These are phyloP conservation scores for Simplicillium aogashimaense DNA, from an alignment of 2,329 filamentous ascomycete genomes.

Conservation along the genomic window DNA sequence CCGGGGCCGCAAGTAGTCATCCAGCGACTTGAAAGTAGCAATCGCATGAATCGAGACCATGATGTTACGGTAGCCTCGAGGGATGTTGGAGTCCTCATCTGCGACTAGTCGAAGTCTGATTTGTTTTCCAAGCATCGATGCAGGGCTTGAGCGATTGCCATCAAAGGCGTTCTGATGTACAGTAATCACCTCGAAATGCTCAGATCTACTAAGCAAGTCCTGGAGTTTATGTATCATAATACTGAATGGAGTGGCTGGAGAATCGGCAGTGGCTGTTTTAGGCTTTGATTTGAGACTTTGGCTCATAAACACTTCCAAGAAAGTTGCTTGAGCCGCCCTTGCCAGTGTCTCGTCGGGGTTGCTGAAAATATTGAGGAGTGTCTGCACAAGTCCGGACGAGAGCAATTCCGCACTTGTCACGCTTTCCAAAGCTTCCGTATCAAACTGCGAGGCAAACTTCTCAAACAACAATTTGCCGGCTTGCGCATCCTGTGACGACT, in stretches of 20 bases:
- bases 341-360: constrained; percentile 53
- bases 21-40: constrained; percentile 91
- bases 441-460: constrained; percentile 73
- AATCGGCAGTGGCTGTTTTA: constrained; percentile 55
- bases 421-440: constrained; percentile 79
- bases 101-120: constrained; percentile 81
- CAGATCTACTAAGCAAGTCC: constrained; percentile 88
- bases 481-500: constrained; percentile 31
- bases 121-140: constrained; percentile 95
- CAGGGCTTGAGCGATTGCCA: constrained; percentile 78
- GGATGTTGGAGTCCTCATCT: constrained; percentile 85
- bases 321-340: constrained; percentile 65
- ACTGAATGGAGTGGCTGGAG: constrained; percentile 76
- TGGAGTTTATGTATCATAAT: constrained; percentile 89
- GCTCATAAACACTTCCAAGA: constrained; percentile 89
- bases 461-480: constrained; percentile 61
- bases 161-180: constrained; percentile 90
- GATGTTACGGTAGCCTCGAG: constrained; percentile 78
- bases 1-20: constrained; percentile 87
- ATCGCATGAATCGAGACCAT: constrained; percentile 99
- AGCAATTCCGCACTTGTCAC: constrained; percentile 93
- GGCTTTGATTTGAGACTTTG: constrained; percentile 54
- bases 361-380: constrained; percentile 73
- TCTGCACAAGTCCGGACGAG: constrained; percentile 79
- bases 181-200: constrained; percentile 96